Conservation (phyloP, 257 asterid genomes). For the Linderniella brevidens region DNA sequence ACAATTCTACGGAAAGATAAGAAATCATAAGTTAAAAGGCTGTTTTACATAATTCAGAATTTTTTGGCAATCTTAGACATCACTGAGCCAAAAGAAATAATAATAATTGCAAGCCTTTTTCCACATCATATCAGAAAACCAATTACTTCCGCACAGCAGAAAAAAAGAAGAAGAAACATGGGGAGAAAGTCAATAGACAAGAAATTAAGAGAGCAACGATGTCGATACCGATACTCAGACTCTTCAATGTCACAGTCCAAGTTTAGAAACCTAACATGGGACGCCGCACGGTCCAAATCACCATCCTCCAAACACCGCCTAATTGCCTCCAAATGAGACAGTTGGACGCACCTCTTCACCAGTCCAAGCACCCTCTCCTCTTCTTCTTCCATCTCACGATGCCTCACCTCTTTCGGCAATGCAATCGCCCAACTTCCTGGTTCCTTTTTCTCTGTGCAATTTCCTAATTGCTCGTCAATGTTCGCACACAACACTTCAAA, state of each 20-base stretch:
- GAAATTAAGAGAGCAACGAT: constrained; percentile 6
- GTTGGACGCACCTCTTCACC: constrained; percentile 63
- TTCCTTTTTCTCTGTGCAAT: constrained; percentile 23
- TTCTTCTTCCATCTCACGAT: constrained; percentile 13
- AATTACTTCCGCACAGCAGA: background rate
- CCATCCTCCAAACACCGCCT: constrained; percentile 36
- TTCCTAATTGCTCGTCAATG: constrained; percentile 51
- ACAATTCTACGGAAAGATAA: constrained; percentile 37
- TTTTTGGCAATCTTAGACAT: too few relatives aligned
- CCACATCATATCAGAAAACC: background rate
- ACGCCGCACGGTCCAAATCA: constrained; percentile 46
- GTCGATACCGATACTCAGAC: constrained; percentile 58
- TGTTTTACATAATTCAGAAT: too few relatives aligned
- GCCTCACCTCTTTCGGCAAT: constrained; percentile 29
- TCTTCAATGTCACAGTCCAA: constrained; percentile 55
- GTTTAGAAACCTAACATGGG: constrained; percentile 65
- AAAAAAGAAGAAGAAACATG: constrained; percentile 3
- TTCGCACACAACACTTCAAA: constrained; percentile 65
- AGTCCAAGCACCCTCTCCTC: constrained; percentile 44
- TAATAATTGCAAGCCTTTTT: constrained; percentile 1
- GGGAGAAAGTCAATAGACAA: constrained; percentile 9
- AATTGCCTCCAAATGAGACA: constrained; percentile 60
- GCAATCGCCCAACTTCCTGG: constrained; percentile 47
- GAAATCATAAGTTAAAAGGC: constrained; percentile 2
- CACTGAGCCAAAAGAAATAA: background rate